Conservation (phyloP, 768 basidiomycete species). For the Suillus cothurnatus region DNA sequence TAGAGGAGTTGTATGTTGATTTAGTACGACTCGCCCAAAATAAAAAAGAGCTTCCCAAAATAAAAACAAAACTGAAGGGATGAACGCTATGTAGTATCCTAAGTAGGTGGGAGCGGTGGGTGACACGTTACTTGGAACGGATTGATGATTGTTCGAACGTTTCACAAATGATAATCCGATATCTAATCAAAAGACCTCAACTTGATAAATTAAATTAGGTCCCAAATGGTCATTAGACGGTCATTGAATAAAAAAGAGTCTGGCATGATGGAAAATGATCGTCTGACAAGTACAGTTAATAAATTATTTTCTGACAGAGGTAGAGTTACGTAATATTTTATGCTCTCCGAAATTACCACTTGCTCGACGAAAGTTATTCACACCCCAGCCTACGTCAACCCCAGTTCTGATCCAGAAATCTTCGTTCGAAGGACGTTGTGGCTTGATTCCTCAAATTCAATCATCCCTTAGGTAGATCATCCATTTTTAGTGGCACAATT, state of each 20-base stretch:
- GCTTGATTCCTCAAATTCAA: not conserved
- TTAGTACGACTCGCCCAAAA: too few species aligned
- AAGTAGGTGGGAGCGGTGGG: too few species aligned
- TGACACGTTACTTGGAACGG: not conserved
- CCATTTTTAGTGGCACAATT: not conserved
- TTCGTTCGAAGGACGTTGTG: not conserved
- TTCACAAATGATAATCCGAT: not conserved
- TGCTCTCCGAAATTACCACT: not conserved
- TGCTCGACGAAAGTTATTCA: not conserved
- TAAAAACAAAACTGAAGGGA: too few species aligned
- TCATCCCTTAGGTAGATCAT: not conserved
- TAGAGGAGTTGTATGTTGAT: too few species aligned
- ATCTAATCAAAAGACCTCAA: not conserved
- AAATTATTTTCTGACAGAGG: too few species aligned
- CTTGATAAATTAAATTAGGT: not conserved
- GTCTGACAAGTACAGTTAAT: too few species aligned
- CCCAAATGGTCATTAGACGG: not conserved
- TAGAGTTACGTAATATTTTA: too few species aligned
- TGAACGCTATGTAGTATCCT: too few species aligned
- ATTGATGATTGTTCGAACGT: not conserved
- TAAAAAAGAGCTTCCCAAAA: too few species aligned
- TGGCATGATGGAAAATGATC: too few species aligned
- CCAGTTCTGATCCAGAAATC: not conserved
- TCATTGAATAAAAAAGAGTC: too few species aligned
- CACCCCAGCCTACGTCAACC: not conserved